Evolutionary conservation across 106 monocot genomes (phyloP), one percentile per base, ranked within the genome.

Genomic region (Cymbidium sinense): DNA sequence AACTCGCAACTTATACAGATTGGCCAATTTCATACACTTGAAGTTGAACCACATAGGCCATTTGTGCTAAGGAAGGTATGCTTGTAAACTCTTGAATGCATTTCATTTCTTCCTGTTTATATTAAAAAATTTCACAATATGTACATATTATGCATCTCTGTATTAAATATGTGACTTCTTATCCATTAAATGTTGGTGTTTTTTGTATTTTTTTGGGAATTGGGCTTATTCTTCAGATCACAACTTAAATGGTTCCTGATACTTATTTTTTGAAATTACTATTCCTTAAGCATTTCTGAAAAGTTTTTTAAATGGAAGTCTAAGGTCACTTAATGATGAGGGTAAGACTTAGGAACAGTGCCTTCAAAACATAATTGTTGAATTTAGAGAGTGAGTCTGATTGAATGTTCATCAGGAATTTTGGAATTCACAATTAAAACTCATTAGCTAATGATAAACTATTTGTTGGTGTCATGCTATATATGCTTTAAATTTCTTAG

Each of bases 21-120:
- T 74, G 98, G 98, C 21, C 94, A 98, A 76, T 98, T 90, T 77
- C 98, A 94, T 81, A 98, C 94, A 31, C 74, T 94, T 61, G 98
- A 94, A 83, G 77, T 98, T 75, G 94, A 98, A 83, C 85, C 70
- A 70, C 91, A 98, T 41, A 85, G 94, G 35, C 87, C 92, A 77
- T 94, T 98, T 81, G 86, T 87, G 31, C 67, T 98, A 65, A 85
- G 85, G 65, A 98, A 98, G 90, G 98, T 98, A 92, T 73, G 69
- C 67, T 29, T 34, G 25, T 8, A 43, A 44, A 44, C 67, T 10
- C 67, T 67, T 30, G 67, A 67, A 33, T 31, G 8, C 15, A 30
- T 33, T 67, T 67, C 67, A 13, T 67, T 4, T 67, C 67, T 67
- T 23, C 12, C 31, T 67, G 28, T 64, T 64, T 13, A 7, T 1